Base-by-base conservation (phyloP, 768 basidiomycete genomes). In the Tylopilus sp. region DNA sequence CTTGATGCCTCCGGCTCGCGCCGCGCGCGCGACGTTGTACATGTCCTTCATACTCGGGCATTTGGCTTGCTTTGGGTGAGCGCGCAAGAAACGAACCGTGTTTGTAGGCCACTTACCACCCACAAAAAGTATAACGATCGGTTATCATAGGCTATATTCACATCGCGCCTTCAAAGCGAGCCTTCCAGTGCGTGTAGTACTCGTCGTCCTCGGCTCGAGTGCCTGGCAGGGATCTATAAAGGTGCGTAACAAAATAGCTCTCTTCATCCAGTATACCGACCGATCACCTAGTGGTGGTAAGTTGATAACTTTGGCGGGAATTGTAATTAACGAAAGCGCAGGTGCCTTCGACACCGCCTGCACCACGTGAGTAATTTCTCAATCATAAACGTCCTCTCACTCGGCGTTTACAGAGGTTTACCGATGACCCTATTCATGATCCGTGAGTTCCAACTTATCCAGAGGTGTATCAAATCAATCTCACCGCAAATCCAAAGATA, bases 331-430 rank as follows among this genome's bases (percentile, higher is more conserved):
- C 33, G 12, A 31, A 25, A n/a, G 43, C 6, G 3, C 24, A 56
- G 55, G 55, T 55, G 55, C 45, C 28, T 55, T 22, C 53, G 53
- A 42, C 55, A 55, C 41, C 55, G 53, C 21, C 31, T 56, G 17
- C 55, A 56, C 45, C 53, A 56, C 24, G 55, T 56, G 12, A 56
- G 45, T 1, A 4, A 21, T 37, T 36, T 2, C 10, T 31, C 26
- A 42, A n/a, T 22, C 28, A 16, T 17, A 30, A 6, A 12, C 21
- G 19, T 33, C 9, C 14, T 30, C 45, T 48, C 22, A 56, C 19
- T 19, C 19, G 43, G 9, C 2, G 13, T 31, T 22, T 13, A 44
- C 42, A 55, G 55, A 45, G 53, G 17, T 56, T 47, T 4, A 55
- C 53, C 12, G 55, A 55, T 14, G 55, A 56, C n/a, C 55, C 53